Evolutionary conservation across 1,284 basidiomycete species (phyloP).

Genomic region (Fomitopsis pinicola): DNA sequence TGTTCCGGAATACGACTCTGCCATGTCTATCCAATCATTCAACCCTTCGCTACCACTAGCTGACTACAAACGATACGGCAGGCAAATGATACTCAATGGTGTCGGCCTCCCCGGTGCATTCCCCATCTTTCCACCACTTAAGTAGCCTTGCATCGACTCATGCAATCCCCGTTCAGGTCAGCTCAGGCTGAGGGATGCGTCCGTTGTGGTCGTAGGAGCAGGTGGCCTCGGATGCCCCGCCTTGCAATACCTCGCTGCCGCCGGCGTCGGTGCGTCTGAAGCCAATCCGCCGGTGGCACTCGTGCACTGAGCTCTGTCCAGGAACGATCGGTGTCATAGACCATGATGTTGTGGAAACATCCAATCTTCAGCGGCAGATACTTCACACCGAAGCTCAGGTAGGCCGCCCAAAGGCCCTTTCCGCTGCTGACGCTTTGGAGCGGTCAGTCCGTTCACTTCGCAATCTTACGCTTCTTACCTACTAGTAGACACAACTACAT

Average conservation of each 20-base stretch:
- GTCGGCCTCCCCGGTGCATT: slow-evolving; percentile 77
- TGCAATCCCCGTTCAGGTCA: slow-evolving; percentile 58
- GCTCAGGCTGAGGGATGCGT: slow-evolving; percentile 70
- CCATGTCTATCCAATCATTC: neutral
- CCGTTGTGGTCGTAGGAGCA: slow-evolving; percentile 88
- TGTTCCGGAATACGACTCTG: too few relatives aligned
- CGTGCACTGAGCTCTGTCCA: slow-evolving; percentile 22
- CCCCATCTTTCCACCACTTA: slow-evolving; percentile 2
- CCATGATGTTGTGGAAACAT: slow-evolving; percentile 86
- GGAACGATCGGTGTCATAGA: slow-evolving; percentile 87
- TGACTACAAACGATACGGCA: slow-evolving; percentile 90
- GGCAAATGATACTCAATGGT: slow-evolving; percentile 94
- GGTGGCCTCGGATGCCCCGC: slow-evolving; percentile 97
- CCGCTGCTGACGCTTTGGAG: slow-evolving; percentile 66
- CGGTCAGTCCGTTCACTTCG: slow-evolving; percentile 37
- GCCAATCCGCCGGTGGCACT: neutral
- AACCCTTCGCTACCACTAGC: slow-evolving; percentile 34
- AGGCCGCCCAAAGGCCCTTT: slow-evolving; percentile 83
- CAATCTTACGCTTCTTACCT: neutral
- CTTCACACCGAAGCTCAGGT: slow-evolving; percentile 80
- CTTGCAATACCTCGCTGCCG: slow-evolving; percentile 88
- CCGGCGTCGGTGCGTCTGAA: slow-evolving; percentile 74
- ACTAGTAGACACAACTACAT: neutral
- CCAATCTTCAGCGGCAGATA: slow-evolving; percentile 93
- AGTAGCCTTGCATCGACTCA: neutral